Conservation (phyloP, 257 asterid genomes). For the Scutellaria galericulata region DNA sequence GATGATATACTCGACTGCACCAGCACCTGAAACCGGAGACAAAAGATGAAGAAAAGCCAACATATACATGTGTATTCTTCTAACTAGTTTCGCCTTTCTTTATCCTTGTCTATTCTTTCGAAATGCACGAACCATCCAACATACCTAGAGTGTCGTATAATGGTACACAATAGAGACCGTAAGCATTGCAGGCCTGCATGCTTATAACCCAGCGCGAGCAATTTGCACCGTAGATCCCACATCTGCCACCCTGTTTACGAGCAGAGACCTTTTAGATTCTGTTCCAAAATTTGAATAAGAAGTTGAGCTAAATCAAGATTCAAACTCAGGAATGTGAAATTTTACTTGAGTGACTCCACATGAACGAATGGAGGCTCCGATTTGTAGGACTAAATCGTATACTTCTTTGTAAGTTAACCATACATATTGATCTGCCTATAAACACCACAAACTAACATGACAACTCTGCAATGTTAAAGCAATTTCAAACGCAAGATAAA, state of each 20-base stretch:
- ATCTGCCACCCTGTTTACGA: conserved; percentile 60
- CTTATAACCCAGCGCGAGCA: conserved; percentile 79
- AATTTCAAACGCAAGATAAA: neutral
- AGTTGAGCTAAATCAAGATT: neutral
- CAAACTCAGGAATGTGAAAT: neutral
- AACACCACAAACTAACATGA: neutral
- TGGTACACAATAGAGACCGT: conserved; percentile 75
- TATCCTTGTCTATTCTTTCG: no score
- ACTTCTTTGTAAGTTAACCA: conserved; percentile 79
- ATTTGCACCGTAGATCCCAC: conserved; percentile 86
- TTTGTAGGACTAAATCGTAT: conserved; percentile 55
- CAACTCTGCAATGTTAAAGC: neutral
- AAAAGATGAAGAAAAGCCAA: no score
- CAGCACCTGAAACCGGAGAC: conserved; percentile 61
- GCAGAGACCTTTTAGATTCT: no score
- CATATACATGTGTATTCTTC: neutral
- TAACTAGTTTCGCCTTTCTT: neutral
- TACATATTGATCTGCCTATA: conserved; percentile 67
- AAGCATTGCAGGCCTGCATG: conserved; percentile 95
- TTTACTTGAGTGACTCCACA: conserved; percentile 63
- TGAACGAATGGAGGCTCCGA: conserved; percentile 66
- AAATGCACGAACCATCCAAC: conserved; percentile 23
- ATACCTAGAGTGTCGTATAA: conserved; percentile 82
- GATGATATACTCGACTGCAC: conserved; percentile 78
- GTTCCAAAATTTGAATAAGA: no score